Evolutionary conservation across 2,329 filamentous ascomycete genomes (phyloP).

Genomic region (Epichloe gansuensis): DNA sequence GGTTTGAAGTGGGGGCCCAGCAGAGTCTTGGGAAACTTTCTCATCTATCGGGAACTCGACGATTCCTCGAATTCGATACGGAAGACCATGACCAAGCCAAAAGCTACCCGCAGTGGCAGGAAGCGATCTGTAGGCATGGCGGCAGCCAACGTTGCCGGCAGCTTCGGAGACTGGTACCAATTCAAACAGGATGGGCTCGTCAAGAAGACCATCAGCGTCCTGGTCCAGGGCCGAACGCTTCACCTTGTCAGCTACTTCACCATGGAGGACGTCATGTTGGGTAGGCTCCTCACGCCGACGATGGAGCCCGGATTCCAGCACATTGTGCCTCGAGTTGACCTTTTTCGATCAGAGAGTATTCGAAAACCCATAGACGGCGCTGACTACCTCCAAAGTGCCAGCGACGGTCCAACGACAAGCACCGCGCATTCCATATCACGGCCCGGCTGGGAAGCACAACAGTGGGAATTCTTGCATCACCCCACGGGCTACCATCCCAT

Average conservation of each 20-base stretch:
- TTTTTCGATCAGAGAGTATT: conserved; percentile 1
- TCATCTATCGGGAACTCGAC: conserved; percentile 71
- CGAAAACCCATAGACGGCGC: conserved; percentile 4
- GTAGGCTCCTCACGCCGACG: conserved; percentile 1
- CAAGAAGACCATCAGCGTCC: conserved; percentile 84
- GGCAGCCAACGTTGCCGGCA: conserved; percentile 39
- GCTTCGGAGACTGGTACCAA: conserved; percentile 70
- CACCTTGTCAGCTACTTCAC: conserved; percentile 83
- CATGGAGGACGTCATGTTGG: conserved; percentile 43
- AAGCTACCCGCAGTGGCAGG: neutral
- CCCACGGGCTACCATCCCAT: conserved; percentile 1
- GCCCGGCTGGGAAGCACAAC: conserved; percentile 2
- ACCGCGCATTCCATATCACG: neutral
- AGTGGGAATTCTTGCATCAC: conserved; percentile 3
- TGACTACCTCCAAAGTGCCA: neutral
- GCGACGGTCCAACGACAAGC: neutral
- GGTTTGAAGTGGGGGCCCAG: conserved; percentile 81
- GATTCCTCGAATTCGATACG: conserved; percentile 5
- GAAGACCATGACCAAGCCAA: neutral
- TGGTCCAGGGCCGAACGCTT: conserved; percentile 58
- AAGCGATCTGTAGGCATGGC: neutral
- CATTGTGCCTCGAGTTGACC: conserved; percentile 2
- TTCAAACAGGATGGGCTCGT: conserved; percentile 73
- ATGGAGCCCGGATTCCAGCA: neutral
- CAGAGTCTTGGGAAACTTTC: conserved; percentile 71